These are phyloP conservation scores for Avena sativa DNA, from an alignment of 176 grass and related monocot species.

Conservation along the genomic window DNA sequence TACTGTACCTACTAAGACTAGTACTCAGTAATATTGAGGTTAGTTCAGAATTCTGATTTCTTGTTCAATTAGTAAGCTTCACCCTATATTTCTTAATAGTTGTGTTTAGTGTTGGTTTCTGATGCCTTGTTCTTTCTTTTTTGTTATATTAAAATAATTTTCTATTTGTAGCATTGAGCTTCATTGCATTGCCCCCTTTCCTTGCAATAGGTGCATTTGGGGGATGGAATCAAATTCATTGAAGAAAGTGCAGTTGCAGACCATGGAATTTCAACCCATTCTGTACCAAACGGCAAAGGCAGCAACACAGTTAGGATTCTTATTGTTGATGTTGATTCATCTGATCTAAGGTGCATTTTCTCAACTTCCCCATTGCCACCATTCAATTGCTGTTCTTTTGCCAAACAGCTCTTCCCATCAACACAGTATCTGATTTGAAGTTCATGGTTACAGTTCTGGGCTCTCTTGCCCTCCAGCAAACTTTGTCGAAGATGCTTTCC, in stretches of 20 bases:
- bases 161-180: no score
- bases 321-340: conserved; percentile 93
- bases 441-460: conserved; percentile 64
- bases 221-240: conserved; percentile 81
- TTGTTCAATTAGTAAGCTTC: background rate
- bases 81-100: background rate
- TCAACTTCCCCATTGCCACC: conserved; percentile 15
- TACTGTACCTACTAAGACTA: background rate
- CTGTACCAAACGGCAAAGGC: conserved; percentile 44
- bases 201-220: conserved; percentile 70
- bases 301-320: conserved; percentile 66
- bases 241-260: conserved; percentile 47
- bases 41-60: conserved; percentile 2
- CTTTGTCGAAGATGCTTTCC: conserved; percentile 92
- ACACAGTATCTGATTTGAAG: conserved; percentile 19
- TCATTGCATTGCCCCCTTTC: background rate
- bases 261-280: conserved; percentile 20
- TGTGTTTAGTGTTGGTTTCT: background rate
- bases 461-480: conserved; percentile 75
- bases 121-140: background rate
- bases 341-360: conserved; percentile 75
- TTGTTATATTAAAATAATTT: background rate
- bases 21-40: background rate
- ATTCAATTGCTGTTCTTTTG: background rate
- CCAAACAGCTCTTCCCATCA: conserved; percentile 24